A percentile compares a stretch with the other conserved stretches of the same genome.
Evolutionary conservation across 768 basidiomycete species (phyloP).

Genomic region (Pleurotus salmoneostramineus): DNA sequence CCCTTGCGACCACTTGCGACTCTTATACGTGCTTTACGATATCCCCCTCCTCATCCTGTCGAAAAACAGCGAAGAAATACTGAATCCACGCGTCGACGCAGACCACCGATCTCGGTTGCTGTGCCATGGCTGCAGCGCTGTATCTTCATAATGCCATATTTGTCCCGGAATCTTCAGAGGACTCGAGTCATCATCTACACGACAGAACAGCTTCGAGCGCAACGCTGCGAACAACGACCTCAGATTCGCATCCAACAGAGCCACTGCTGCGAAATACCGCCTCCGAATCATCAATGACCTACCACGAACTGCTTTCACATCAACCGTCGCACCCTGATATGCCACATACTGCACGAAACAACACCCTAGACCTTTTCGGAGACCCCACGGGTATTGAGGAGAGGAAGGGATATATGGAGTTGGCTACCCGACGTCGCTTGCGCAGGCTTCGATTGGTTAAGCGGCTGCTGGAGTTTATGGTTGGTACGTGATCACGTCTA

Average conservation of each 20-base stretch:
- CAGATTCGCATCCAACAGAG: constrained; percentile 38
- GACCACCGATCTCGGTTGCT: constrained; percentile 16
- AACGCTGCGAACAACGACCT: constrained; percentile 32
- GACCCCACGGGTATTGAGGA: constrained; percentile 22
- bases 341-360: constrained; percentile 20
- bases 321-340: constrained; percentile 25
- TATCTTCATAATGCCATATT: constrained; percentile 55
- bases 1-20: neutral
- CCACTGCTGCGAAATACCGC: constrained; percentile 32
- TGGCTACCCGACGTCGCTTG: constrained; percentile 19
- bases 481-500: constrained; percentile 27
- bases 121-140: constrained; percentile 49
- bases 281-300: constrained; percentile 24
- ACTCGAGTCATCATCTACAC: constrained; percentile 21
- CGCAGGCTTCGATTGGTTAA: constrained; percentile 24
- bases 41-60: neutral
- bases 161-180: constrained; percentile 27
- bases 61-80: neutral
- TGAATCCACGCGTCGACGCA: constrained; percentile 6
- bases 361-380: constrained; percentile 21
- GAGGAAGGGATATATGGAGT: constrained; percentile 22
- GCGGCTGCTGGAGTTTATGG: constrained; percentile 26
- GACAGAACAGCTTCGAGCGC: constrained; percentile 2
- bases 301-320: constrained; percentile 27
- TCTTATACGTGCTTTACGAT: neutral